Evolutionary conservation across 768 basidiomycete species (phyloP), one percentile per base, ranked within the genome.

Genomic region (Xerocomellus chrysenteron): DNA sequence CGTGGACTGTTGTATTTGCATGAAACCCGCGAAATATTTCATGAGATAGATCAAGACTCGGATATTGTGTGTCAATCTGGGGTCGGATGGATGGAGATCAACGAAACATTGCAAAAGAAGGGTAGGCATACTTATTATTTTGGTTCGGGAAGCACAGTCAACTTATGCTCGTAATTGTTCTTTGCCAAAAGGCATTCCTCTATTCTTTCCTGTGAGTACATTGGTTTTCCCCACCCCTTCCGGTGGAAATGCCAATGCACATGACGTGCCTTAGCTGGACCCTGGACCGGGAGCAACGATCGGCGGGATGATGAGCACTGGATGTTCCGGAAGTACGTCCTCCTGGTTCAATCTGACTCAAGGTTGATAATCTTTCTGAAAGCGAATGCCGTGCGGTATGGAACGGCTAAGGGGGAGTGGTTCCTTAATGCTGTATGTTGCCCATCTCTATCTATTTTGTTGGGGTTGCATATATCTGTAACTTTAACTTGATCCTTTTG

Each of bases 341-440:
- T 44, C 19, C 14, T 50, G 6, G 11, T 14, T 33, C 6, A 19
- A 24, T 30, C 19, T 44, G n/a, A 46, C 13, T 9, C 39, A 33
- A 83, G 5, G n/a, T 44, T 50, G 33, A 54, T 28, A 1, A 50
- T 37, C 8, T 12, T 50, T 53, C 21, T 47, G 9, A n/a, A 61
- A 68, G 89, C 89, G 0, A 91, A 90, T 61, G 88, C 90, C 2
- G 90, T 91, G 2, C 76, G 91, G 24, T 95, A 94, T 66, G 94
- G 92, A 11, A 95, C 92, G 8, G 92, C 92, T 0, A 92, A 88
- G 67, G 90, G 78, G 0, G 92, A 94, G 73, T 94, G 92, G 93
- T 92, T 95, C 65, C 75, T 95, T 41, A 94, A 94, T 62, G 82
- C 82, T 24, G 91, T 91, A 65, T 48, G 82, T 74, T 6, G 0